Evolutionary conservation across 192 early-diverging fungal genomes (phyloP).

Genomic region (Chytriomyces sp.): DNA sequence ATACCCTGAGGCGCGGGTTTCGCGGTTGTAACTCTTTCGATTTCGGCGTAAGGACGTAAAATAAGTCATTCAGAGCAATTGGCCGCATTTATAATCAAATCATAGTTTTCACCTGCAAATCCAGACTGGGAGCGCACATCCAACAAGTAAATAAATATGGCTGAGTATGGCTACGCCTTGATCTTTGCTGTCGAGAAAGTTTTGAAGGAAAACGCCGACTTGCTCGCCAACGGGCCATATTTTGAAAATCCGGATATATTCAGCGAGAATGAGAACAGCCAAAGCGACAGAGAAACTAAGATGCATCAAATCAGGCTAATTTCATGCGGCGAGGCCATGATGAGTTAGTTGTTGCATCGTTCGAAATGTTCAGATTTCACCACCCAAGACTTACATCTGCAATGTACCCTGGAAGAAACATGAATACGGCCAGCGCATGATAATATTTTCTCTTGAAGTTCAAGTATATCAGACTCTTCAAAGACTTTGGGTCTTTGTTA

Average conservation of each 20-base stretch:
- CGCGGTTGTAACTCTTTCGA: conserved; percentile 24
- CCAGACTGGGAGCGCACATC: conserved; percentile 92
- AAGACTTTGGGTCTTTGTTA: neutral
- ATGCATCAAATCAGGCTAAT: conserved; percentile 73
- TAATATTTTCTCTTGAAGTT: conserved; percentile 79
- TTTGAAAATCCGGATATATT: conserved; percentile 79
- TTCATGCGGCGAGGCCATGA: neutral
- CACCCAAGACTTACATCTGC: conserved; percentile 58
- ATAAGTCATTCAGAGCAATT: too few relatives aligned
- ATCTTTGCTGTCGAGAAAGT: conserved; percentile 88
- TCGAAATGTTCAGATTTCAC: neutral
- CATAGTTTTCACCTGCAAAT: conserved; percentile 63
- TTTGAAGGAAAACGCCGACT: conserved; percentile 73
- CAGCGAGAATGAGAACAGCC: conserved; percentile 71
- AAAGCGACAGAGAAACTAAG: conserved; percentile 83
- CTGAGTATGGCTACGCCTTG: conserved; percentile 81
- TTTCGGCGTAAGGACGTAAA: too few relatives aligned
- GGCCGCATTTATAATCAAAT: too few relatives aligned
- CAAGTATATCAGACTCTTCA: conserved; percentile 18
- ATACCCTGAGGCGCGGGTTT: conserved; percentile 47
- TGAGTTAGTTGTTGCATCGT: neutral
- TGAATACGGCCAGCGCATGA: conserved; percentile 78
- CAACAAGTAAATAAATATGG: conserved; percentile 87
- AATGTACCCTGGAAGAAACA: conserved; percentile 85
- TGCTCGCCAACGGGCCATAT: conserved; percentile 67